Percentiles rank a stretch among this genome's conserved stretches.
Evolutionary conservation across 331 rosid species (phyloP).

Genomic region (Quercus lobata): DNA sequence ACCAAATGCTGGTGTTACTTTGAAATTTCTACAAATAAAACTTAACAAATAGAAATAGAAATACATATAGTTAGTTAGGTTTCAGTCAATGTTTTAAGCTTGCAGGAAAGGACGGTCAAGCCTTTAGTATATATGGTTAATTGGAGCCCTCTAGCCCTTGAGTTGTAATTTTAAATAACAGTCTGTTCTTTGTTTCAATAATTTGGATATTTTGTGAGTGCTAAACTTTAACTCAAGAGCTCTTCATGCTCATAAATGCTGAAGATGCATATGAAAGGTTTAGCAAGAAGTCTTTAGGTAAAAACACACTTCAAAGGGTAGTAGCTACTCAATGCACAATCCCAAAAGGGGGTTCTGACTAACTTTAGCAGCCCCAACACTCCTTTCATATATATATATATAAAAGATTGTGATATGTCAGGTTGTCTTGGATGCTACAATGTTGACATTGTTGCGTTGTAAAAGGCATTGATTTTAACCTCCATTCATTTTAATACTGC

Average conservation of each 20-base stretch:
- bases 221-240: neutral
- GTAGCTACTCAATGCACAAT: neutral
- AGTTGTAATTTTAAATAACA: too few species aligned
- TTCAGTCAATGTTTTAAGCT: too few species aligned
- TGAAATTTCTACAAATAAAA: too few species aligned
- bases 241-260: neutral
- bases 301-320: neutral
- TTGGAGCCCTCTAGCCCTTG: too few species aligned
- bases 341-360: neutral
- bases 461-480: neutral
- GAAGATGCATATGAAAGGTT: neutral
- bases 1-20: too few species aligned
- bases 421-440: neutral
- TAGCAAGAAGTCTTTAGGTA: neutral
- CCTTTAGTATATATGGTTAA: too few species aligned
- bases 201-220: neutral
- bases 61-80: too few species aligned
- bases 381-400: too few species aligned
- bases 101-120: too few species aligned
- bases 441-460: neutral
- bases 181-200: neutral
- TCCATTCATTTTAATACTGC: neutral
- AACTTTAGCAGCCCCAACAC: neutral
- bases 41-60: too few species aligned
- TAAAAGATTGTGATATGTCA: neutral